phyloP scores from a whole-genome alignment of 371 early-diverging fungal species.

The Apophysomyces elegans region DNA sequence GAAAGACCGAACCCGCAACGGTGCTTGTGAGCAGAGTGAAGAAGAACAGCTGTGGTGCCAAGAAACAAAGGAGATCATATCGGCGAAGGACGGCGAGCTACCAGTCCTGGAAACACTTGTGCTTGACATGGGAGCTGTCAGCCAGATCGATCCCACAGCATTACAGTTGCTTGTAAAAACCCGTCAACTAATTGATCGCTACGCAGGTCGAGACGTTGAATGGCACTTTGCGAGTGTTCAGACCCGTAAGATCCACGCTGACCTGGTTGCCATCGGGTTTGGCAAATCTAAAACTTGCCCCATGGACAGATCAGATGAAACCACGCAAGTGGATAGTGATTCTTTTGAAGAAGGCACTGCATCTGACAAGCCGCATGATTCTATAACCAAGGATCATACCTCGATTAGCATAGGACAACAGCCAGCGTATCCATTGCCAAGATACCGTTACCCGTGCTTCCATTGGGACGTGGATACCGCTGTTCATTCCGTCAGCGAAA shows the following conservation, averaged over 20 bases:
- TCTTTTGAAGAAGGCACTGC: background rate
- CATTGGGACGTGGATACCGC: slow-evolving; percentile 36
- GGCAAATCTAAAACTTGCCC: background rate
- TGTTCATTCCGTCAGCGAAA: slow-evolving; percentile 4
- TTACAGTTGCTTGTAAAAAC: slow-evolving; percentile 62
- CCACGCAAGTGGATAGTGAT: background rate
- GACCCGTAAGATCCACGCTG: slow-evolving; percentile 9
- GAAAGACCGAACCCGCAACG: slow-evolving; percentile 20
- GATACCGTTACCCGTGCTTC: slow-evolving; percentile 25
- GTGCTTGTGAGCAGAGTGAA: background rate
- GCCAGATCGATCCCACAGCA: slow-evolving; percentile 74
- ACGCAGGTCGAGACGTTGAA: slow-evolving; percentile 28
- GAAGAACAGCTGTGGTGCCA: slow-evolving; percentile 8
- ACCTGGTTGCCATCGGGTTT: slow-evolving; percentile 17
- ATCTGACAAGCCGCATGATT: background rate
- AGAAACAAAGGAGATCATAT: background rate
- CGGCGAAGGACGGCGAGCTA: slow-evolving; percentile 3
- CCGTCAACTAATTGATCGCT: slow-evolving; percentile 44
- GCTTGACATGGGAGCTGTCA: slow-evolving; percentile 74
- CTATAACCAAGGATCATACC: background rate
- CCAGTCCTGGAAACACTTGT: slow-evolving; percentile 70
- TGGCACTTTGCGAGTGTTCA: slow-evolving; percentile 32
- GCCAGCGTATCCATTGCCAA: slow-evolving; percentile 16
- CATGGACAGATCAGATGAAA: background rate
- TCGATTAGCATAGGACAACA: background rate